Evolutionary conservation across 169 alveolate species (phyloP), one percentile per base, ranked within the genome.

Genomic region (Plasmodium adleri): DNA sequence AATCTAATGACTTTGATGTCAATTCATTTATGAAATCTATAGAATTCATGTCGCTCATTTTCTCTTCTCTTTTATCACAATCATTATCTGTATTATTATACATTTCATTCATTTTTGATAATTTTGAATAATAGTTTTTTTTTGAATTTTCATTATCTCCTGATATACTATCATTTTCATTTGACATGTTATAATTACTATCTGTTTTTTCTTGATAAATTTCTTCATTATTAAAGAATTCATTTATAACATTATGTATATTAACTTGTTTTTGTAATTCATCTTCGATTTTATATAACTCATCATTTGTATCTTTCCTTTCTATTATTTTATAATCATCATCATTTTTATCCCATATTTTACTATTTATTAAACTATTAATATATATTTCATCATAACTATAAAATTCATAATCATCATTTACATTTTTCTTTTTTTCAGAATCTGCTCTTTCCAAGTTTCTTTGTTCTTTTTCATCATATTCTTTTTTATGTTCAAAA

Each of bases 221-320:
- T 45, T 32, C 43, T 47, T 70, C 72, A 50, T 78, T 50, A n/a
- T 78, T 45, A 49, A 78, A 78, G 52, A 78, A 78, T 50, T 28
- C 32, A 13, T 66, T 47, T 52, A 78, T 78, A 56, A 78, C 67
- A 3, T 75, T 52, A 52, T 78, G 26, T 50, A 76, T 78, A 39
- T 52, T 50, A 20, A n/a, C 47, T 64, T 49, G 22, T 20, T 70
- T 75, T 5, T 22, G 32, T 28, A 3, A 28, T 17, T 45, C 45
- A 24, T 45, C 26, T 13, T 17, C 8, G 5, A 12, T 22, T 12
- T 13, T 13, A 56, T 15, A 15, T 56, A 56, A 12, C 0, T 9
- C 13, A 39, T 39, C 66, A 3, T 54, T 47, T 45, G 59, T 17
- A 20, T 70, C 32, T 17, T 17, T 54, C 52, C 15, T 26, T 54